Conservation (phyloP, 2,329 filamentous ascomycete genomes). For the Drechslerella dactyloides region DNA sequence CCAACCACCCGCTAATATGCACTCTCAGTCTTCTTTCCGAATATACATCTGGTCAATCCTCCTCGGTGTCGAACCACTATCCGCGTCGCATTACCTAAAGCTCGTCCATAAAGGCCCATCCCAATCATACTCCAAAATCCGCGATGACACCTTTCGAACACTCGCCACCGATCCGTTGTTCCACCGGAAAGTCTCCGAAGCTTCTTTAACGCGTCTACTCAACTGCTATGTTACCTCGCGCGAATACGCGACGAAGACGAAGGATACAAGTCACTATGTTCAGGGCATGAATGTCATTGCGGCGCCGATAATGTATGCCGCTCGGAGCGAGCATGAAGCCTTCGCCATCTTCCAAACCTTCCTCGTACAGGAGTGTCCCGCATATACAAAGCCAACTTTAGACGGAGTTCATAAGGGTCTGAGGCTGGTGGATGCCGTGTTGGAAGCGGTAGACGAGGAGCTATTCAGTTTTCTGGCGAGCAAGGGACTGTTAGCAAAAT, state of each 20-base stretch:
- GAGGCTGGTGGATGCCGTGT: conserved; percentile 85
- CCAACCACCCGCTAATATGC: conserved; percentile 21
- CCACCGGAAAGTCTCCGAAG: conserved; percentile 91
- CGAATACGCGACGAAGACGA: conserved; percentile 82
- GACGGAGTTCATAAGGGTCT: conserved; percentile 94
- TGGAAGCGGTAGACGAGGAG: conserved; percentile 89
- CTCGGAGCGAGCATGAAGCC: conserved; percentile 90
- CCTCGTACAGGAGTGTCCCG: conserved; percentile 85
- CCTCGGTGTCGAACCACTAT: conserved; percentile 81
- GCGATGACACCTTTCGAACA: conserved; percentile 97
- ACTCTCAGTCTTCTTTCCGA: conserved; percentile 77
- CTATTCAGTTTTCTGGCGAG: conserved; percentile 81
- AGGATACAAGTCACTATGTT: conserved; percentile 79
- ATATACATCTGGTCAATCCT: conserved; percentile 97
- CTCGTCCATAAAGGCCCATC: conserved; percentile 93
- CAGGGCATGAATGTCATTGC: conserved; percentile 99
- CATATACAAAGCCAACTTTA: conserved; percentile 94
- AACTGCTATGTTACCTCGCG: conserved; percentile 67
- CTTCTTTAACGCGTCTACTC: conserved; percentile 87
- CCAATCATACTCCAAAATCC: conserved; percentile 94
- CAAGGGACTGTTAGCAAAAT: conserved; percentile 87
- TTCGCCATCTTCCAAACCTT: conserved; percentile 89
- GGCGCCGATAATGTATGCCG: conserved; percentile 92
- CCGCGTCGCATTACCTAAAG: conserved; percentile 84
- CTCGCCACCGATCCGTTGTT: conserved; percentile 97